Base-by-base conservation (phyloP, 2,329 filamentous ascomycete species). In the Apiospora phragmitis region DNA sequence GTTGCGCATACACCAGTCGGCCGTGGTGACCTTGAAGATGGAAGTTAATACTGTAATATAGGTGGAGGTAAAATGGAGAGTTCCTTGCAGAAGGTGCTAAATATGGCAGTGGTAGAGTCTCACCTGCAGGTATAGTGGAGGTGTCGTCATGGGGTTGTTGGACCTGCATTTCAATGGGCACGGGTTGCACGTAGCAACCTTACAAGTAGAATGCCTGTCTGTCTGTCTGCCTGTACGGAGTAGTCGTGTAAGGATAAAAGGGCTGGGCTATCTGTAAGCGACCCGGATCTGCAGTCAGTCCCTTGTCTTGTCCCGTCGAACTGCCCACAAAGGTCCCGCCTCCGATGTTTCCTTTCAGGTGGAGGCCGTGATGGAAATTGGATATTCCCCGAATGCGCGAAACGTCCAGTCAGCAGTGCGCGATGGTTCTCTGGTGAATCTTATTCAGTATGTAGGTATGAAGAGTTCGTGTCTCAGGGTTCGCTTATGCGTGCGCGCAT, bases 1-100 rank as follows among this genome's bases (percentile, higher is more conserved):
- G 89, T 76, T 89, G 87, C 71, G 93, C 93, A 84, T 94, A 93
- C 80, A 90, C 92, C 71, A 94, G 83, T 69, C 83, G 83, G 65
- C 84, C 85, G 47, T 82, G 79, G 32, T 75, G 74, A 62, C 68
- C 76, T 77, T 67, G 35, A 12, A 18, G 26, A 4, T 55, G 11
- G 41, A 67, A 45, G 67, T 68, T 68, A 68, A 68, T 66, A 24
- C 38, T 51, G 24, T 47, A 67, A 18, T 9, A 55, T n/a, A 1
- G 68, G 29, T 69, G n/a, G 32, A 41, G 32, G 24, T 18, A 42
- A n/a, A 32, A 59, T 38, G 32, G 35, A 45, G 45, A 49, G 43
- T 18, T 49, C 65, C 24, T 7, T 38, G 41, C n/a, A 42, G 43
- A 14, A 67, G 21, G 51, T 26, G 51, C 29, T 59, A 59, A 59